Percentiles rank a stretch among this genome's conserved stretches.
phyloP scores from a whole-genome alignment of 345 rosid genomes.

The Bretschneidera sinensis region DNA sequence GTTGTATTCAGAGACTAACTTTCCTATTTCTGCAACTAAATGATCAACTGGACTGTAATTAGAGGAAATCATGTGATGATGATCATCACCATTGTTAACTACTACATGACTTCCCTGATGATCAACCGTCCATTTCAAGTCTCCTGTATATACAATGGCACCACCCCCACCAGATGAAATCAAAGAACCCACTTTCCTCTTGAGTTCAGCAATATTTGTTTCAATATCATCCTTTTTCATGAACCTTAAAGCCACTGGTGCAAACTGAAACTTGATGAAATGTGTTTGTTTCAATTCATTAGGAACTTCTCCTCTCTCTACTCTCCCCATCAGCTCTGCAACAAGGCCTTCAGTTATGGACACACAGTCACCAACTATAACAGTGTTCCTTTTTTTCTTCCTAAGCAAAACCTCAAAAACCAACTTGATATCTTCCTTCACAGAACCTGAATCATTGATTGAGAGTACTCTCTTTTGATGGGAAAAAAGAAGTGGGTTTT shows the following conservation, averaged over 20 bases:
- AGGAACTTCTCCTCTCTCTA: slow-evolving; percentile 78
- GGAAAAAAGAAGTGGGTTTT: slow-evolving; percentile 42
- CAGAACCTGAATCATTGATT: slow-evolving; percentile 31
- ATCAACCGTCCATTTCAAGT: slow-evolving; percentile 66
- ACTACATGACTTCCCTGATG: too few relatives aligned
- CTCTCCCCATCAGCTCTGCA: slow-evolving; percentile 47
- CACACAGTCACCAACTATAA: slow-evolving; percentile 67
- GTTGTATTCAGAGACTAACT: slow-evolving; percentile 37
- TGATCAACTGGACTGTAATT: slow-evolving; percentile 54
- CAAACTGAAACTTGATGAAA: slow-evolving; percentile 63
- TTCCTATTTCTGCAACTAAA: slow-evolving; percentile 63
- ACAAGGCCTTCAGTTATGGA: slow-evolving; percentile 53
- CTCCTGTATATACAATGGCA: slow-evolving; percentile 74
- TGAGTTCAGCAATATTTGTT: slow-evolving; percentile 48
- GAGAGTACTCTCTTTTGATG: slow-evolving; percentile 44
- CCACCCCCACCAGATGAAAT: slow-evolving; percentile 41
- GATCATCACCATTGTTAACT: slow-evolving; percentile 20
- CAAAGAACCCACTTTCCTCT: slow-evolving; percentile 51
- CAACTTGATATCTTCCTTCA: slow-evolving; percentile 61
- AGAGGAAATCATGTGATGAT: slow-evolving; percentile 8
- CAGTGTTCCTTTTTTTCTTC: slow-evolving; percentile 61
- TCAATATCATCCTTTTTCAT: slow-evolving; percentile 69
- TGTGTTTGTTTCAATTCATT: slow-evolving; percentile 48
- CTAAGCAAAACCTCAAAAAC: slow-evolving; percentile 60
- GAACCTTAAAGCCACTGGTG: slow-evolving; percentile 54